Percentiles rank a stretch among this genome's conserved stretches.
Conservation (phyloP, 2,329 filamentous ascomycete species). For the Nemania bipapillata region DNA sequence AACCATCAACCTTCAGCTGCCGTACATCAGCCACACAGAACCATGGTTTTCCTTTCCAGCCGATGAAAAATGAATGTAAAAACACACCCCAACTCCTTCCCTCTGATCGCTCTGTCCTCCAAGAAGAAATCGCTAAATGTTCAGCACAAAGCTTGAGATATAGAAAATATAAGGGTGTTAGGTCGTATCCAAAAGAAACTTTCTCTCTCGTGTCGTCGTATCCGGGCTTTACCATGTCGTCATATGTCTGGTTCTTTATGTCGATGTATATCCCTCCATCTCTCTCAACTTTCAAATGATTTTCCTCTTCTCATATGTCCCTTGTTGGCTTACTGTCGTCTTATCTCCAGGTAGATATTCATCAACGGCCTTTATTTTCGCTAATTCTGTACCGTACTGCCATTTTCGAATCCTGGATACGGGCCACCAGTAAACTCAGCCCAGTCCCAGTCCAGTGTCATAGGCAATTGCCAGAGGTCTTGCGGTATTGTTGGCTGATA, state of each 20-base stretch:
- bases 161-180: neutral
- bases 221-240: slow-evolving; percentile 22
- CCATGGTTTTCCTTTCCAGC: neutral
- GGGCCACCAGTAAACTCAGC: slow-evolving; percentile 74
- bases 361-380: neutral
- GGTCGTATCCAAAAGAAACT: neutral
- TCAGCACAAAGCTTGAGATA: neutral
- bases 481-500: slow-evolving; percentile 88
- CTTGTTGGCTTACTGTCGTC: neutral
- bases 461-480: slow-evolving; percentile 94
- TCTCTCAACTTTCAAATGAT: neutral
- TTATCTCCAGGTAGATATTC: neutral
- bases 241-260: slow-evolving; percentile 10
- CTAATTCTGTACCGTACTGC: slow-evolving; percentile 53
- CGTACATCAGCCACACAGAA: neutral
- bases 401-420: slow-evolving; percentile 73
- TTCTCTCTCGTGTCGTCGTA: slow-evolving; percentile 23
- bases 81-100: slow-evolving; percentile 20
- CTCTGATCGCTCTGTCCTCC: neutral
- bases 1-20: neutral
- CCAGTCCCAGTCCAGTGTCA: slow-evolving; percentile 92
- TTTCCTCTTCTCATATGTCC: neutral
- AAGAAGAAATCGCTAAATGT: slow-evolving; percentile 12
- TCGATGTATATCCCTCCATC: neutral
- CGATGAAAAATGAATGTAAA: neutral